These are phyloP conservation scores for Ophiostoma triangulosporum DNA, from an alignment of 2,329 filamentous ascomycete genomes.

Conservation along the genomic window DNA sequence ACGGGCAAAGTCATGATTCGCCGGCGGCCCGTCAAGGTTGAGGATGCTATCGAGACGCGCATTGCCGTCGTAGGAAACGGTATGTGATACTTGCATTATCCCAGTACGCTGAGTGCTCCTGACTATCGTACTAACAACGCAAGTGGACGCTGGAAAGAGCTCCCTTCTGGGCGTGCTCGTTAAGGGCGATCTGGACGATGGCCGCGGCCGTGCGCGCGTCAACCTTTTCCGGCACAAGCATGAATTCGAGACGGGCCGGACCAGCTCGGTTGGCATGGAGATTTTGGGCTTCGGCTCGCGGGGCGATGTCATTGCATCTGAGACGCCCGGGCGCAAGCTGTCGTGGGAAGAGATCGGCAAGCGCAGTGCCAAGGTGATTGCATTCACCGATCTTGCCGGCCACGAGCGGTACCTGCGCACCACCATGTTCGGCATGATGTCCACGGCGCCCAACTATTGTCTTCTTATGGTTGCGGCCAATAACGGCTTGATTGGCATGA, in stretches of 20 bases:
- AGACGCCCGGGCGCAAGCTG: slow-evolving; percentile 62
- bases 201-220: slow-evolving; percentile 81
- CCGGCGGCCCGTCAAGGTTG: slow-evolving; percentile 55
- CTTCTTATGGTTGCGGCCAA: slow-evolving; percentile 97
- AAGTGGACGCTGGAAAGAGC: slow-evolving; percentile 87
- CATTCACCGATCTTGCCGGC: slow-evolving; percentile 88
- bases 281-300: slow-evolving; percentile 93
- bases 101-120: background rate
- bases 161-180: slow-evolving; percentile 92
- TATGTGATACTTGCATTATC: background rate
- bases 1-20: slow-evolving; percentile 82
- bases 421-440: slow-evolving; percentile 88
- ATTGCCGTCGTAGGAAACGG: slow-evolving; percentile 90
- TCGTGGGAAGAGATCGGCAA: slow-evolving; percentile 98
- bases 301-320: slow-evolving; percentile 70
- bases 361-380: slow-evolving; percentile 89
- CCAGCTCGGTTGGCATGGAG: slow-evolving; percentile 95
- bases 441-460: slow-evolving; percentile 93
- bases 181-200: slow-evolving; percentile 90
- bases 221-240: slow-evolving; percentile 97
- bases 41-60: slow-evolving; percentile 86
- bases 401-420: slow-evolving; percentile 93
- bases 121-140: background rate
- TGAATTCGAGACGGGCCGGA: slow-evolving; percentile 88
- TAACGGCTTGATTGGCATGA: slow-evolving; percentile 95